phyloP scores from a whole-genome alignment of 768 basidiomycete species.

The Phlegmacium glaucopus region DNA sequence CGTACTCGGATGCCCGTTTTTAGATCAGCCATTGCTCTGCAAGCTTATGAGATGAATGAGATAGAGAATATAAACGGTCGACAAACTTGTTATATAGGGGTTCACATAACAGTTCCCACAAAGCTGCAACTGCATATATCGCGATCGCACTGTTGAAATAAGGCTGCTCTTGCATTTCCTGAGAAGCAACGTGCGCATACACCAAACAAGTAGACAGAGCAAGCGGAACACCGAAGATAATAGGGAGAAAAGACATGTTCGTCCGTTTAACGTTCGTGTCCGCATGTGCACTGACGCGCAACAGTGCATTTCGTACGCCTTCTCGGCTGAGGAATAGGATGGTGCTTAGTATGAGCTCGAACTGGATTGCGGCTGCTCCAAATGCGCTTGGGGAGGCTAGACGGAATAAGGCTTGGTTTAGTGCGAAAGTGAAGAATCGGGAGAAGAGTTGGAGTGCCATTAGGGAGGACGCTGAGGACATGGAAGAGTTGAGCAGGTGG shows the following conservation, averaged over 20 bases:
- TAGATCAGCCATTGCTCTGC: conserved; percentile 64
- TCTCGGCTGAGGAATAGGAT: conserved; percentile 93
- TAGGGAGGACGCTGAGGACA: conserved; percentile 57
- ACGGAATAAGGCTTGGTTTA: conserved; percentile 87
- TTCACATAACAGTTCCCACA: conserved; percentile 78
- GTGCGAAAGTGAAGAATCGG: conserved; percentile 77
- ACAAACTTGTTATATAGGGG: conserved; percentile 75
- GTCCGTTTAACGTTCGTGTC: conserved; percentile 8
- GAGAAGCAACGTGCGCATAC: conserved; percentile 54
- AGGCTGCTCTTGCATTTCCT: conserved; percentile 56
- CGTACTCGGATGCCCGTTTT: conserved; percentile 70
- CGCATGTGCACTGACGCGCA: conserved; percentile 44
- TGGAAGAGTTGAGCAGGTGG: conserved; percentile 26
- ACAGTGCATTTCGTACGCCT: conserved; percentile 81
- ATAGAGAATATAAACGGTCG: neutral
- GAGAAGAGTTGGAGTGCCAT: conserved; percentile 86
- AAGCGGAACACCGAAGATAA: conserved; percentile 65
- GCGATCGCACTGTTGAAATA: conserved; percentile 59
- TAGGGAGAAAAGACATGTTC: conserved; percentile 63
- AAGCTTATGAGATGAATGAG: neutral
- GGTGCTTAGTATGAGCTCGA: conserved; percentile 87
- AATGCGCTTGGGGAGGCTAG: conserved; percentile 82
- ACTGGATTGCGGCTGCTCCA: conserved; percentile 90
- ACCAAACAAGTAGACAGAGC: conserved; percentile 47
- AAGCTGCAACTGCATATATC: conserved; percentile 71